A percentile compares a stretch with the other conserved stretches of the same genome.
phyloP scores from a whole-genome alignment of 2,329 filamentous ascomycete species.

The Colletotrichum eleusines region DNA sequence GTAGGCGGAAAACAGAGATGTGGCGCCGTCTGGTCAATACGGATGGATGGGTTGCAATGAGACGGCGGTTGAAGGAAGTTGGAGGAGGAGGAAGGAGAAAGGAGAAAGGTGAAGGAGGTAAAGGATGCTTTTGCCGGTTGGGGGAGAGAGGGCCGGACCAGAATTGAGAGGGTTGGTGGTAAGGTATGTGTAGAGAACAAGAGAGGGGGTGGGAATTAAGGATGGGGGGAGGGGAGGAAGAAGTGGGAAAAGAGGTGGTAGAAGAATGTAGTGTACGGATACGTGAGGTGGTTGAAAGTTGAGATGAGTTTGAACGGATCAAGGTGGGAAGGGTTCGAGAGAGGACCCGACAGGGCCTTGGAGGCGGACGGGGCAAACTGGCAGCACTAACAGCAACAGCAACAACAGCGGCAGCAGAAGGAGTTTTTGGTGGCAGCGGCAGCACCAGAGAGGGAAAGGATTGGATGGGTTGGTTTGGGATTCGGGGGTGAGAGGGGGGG shows the following conservation, averaged over 20 bases:
- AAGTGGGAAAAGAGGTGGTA: slow-evolving; percentile 11
- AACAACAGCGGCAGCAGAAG: not conserved
- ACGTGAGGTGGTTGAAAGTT: slow-evolving; percentile 30
- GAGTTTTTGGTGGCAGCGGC: not conserved
- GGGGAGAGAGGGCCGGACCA: slow-evolving; percentile 16
- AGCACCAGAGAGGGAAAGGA: slow-evolving; percentile 17
- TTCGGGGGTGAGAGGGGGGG: not conserved
- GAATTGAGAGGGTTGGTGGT: slow-evolving; percentile 23
- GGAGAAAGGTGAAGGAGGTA: slow-evolving; percentile 13
- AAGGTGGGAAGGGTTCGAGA: slow-evolving; percentile 33
- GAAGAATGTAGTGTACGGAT: too few relatives aligned
- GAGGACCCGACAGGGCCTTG: slow-evolving; percentile 13
- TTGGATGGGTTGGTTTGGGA: slow-evolving; percentile 22
- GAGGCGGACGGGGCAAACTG: slow-evolving; percentile 9
- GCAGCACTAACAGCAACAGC: not conserved
- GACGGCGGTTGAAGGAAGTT: slow-evolving; percentile 20
- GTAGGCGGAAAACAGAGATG: slow-evolving; percentile 37
- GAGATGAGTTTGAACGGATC: slow-evolving; percentile 12
- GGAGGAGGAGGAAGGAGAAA: slow-evolving; percentile 2
- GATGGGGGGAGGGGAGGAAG: slow-evolving; percentile 15
- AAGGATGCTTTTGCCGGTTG: slow-evolving; percentile 12
- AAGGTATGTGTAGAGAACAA: slow-evolving; percentile 32
- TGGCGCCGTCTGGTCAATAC: slow-evolving; percentile 36
- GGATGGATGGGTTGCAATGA: slow-evolving; percentile 28
- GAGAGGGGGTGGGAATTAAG: slow-evolving; percentile 17